phyloP scores from a whole-genome alignment of 2,329 filamentous ascomycete genomes.

The Fusarium compactum region DNA sequence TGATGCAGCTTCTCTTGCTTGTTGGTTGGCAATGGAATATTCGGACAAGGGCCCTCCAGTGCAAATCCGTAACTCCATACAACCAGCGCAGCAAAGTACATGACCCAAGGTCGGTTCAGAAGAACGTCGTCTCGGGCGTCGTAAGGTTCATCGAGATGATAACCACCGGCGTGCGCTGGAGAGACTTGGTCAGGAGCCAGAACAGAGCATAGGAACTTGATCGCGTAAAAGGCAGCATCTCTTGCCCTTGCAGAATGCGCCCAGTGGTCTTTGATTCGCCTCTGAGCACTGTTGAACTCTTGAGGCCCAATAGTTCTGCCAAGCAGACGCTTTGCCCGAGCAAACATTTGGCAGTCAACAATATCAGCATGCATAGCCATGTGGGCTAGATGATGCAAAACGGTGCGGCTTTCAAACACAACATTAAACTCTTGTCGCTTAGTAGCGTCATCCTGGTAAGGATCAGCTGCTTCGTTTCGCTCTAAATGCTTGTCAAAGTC shows the following conservation, averaged over 20 bases:
- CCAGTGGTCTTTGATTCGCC: conserved; percentile 90
- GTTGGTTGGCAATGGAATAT: conserved; percentile 64
- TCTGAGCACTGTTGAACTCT: conserved; percentile 82
- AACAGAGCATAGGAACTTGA: conserved; percentile 89
- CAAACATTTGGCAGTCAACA: conserved; percentile 97
- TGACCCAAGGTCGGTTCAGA: conserved; percentile 92
- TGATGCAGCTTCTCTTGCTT: conserved; percentile 76
- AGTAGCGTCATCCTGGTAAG: conserved; percentile 65
- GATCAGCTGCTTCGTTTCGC: conserved; percentile 66
- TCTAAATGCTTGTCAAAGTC: conserved; percentile 88
- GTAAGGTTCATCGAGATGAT: conserved; percentile 68
- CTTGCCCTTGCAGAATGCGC: conserved; percentile 88
- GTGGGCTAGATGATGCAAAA: conserved; percentile 92
- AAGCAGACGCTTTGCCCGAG: conserved; percentile 84
- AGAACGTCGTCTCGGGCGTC: conserved; percentile 88
- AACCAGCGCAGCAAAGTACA: conserved; percentile 92
- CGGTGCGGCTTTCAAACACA: conserved; percentile 88
- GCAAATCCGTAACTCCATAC: conserved; percentile 97
- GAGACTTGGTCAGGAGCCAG: conserved; percentile 67
- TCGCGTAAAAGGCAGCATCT: conserved; percentile 91
- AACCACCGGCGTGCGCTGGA: conserved; percentile 54
- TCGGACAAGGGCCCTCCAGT: conserved; percentile 80
- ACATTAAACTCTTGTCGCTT: conserved; percentile 73
- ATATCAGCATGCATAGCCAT: conserved; percentile 99
- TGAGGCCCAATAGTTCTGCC: conserved; percentile 85